These are phyloP conservation scores for Cutaneotrichosporon sp. DNA, from an alignment of 1,284 basidiomycete genomes.

Conservation along the genomic window DNA sequence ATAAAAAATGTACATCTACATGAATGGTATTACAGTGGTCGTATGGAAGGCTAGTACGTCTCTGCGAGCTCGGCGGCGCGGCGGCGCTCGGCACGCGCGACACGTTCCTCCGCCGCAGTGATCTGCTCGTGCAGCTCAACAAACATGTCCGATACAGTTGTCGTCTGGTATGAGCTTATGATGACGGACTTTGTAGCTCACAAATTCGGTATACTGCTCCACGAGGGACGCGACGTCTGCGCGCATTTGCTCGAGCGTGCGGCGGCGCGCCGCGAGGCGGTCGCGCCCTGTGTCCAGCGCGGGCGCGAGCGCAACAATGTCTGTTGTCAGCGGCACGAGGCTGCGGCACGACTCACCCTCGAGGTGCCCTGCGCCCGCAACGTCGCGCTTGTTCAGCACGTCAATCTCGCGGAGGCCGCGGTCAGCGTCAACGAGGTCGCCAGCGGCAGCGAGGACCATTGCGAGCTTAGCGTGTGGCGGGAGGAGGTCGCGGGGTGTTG, in stretches of 20 bases:
- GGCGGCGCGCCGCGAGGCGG: conserved; percentile 6
- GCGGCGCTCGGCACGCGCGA: conserved; percentile 27
- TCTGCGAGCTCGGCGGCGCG: conserved; percentile 25
- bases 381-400: conserved; percentile 25
- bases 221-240: conserved; percentile 27
- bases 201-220: conserved; percentile 35
- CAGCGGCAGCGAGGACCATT: conserved; percentile 35
- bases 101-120: conserved; percentile 33
- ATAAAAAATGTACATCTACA: not conserved
- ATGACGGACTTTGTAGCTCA: conserved; percentile 15
- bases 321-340: conserved; percentile 18
- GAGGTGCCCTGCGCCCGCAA: conserved; percentile 33
- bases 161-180: conserved; percentile 24
- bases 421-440: conserved; percentile 36
- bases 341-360: conserved; percentile 26
- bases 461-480: conserved; percentile 27
- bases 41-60: conserved; percentile 21
- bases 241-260: conserved; percentile 19
- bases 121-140: conserved; percentile 37
- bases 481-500: conserved; percentile 21
- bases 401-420: conserved; percentile 39
- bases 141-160: conserved; percentile 40
- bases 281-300: conserved; percentile 17
- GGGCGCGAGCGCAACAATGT: conserved; percentile 24
- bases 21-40: not conserved